Conservation (phyloP, 441 rosid genomes). For the Corymbia citriodora region DNA sequence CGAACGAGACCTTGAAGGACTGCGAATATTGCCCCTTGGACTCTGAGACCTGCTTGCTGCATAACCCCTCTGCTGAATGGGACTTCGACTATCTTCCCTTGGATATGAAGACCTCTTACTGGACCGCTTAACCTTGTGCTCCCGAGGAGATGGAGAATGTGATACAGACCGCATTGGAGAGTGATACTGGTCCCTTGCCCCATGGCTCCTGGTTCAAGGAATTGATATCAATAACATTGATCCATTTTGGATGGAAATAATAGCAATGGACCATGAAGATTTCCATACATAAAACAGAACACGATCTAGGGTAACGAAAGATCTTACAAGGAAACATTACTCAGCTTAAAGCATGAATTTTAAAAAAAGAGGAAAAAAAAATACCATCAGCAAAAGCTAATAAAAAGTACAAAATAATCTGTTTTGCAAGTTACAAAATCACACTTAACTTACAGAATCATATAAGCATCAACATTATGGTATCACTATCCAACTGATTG, state of each 20-base stretch:
- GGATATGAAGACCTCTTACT: constrained; percentile 43
- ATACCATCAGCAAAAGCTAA: constrained; percentile 2
- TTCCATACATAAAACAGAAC: neutral
- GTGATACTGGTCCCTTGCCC: constrained; percentile 30
- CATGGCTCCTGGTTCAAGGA: constrained; percentile 29
- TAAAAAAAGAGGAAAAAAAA: neutral
- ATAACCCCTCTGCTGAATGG: constrained; percentile 29
- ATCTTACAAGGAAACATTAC: neutral
- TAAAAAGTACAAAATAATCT: neutral
- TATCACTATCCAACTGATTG: constrained; percentile 23
- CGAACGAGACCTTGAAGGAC: constrained; percentile 46
- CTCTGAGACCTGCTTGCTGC: constrained; percentile 40
- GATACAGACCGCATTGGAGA: constrained; percentile 58
- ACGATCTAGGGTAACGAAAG: neutral
- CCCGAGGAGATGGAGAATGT: constrained; percentile 44
- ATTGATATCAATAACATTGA: neutral
- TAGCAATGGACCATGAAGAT: neutral
- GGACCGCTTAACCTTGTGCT: constrained; percentile 32
- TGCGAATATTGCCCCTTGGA: constrained; percentile 24
- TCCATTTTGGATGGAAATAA: neutral
- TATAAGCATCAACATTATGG: neutral
- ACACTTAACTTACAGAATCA: constrained; percentile 11
- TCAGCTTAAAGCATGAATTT: neutral
- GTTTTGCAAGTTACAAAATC: neutral
- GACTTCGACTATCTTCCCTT: constrained; percentile 37